Conservation (phyloP, 1,284 basidiomycete species). For the Leccinum brunneo-olivaceum region DNA sequence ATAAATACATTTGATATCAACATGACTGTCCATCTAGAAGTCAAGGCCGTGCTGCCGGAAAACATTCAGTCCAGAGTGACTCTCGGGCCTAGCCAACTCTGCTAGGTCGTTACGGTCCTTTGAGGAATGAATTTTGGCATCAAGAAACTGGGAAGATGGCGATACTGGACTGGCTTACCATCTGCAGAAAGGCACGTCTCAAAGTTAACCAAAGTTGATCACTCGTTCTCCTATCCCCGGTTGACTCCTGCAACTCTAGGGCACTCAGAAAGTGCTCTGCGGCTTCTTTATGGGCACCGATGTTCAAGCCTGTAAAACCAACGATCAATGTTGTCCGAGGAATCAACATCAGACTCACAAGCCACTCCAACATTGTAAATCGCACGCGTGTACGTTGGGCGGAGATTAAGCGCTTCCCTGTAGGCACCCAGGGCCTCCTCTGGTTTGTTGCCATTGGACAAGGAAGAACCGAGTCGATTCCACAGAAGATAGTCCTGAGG, state of each 20-base stretch:
- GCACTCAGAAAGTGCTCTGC: slow-evolving; percentile 96
- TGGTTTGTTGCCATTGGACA: slow-evolving; percentile 92
- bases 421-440: slow-evolving; percentile 97
- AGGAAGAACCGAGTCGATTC: slow-evolving; percentile 93
- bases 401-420: slow-evolving; percentile 84
- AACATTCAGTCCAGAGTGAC: slow-evolving; percentile 45
- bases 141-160: slow-evolving; percentile 2
- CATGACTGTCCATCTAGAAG: slow-evolving; percentile 45
- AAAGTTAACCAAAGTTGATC: slow-evolving; percentile 92
- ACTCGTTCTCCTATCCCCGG: slow-evolving; percentile 62
- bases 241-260: slow-evolving; percentile 68
- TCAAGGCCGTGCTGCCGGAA: slow-evolving; percentile 83
- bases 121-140: not conserved
- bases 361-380: slow-evolving; percentile 98
- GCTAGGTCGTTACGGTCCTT: slow-evolving; percentile 61
- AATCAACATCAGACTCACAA: slow-evolving; percentile 46
- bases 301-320: slow-evolving; percentile 72
- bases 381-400: slow-evolving; percentile 94
- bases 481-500: slow-evolving; percentile 86
- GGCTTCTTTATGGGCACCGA: slow-evolving; percentile 92
- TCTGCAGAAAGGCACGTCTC: slow-evolving; percentile 71
- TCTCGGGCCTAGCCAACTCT: slow-evolving; percentile 53
- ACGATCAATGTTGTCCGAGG: slow-evolving; percentile 3
- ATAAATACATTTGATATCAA: slow-evolving; percentile 1
- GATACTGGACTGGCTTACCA: slow-evolving; percentile 48